These are phyloP conservation scores for Tricholoma terreum DNA, from an alignment of 768 basidiomycete species.

Conservation along the genomic window DNA sequence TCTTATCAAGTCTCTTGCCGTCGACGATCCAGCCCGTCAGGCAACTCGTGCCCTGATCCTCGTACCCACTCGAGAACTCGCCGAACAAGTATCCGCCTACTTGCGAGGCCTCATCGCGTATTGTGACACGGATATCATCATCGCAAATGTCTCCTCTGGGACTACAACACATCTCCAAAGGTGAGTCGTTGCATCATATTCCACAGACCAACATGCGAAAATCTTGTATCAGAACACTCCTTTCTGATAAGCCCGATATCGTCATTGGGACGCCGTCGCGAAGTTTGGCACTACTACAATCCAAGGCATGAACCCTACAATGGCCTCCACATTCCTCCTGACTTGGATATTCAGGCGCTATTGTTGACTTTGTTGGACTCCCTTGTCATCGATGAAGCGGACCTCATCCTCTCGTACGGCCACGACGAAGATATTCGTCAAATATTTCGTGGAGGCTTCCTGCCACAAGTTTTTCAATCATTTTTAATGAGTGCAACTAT, in stretches of 20 bases:
- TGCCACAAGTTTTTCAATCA: slow-evolving; percentile 83
- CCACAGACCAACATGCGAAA: background rate
- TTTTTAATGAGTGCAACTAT: slow-evolving; percentile 98
- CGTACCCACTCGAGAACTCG: slow-evolving; percentile 89
- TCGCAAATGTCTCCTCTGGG: slow-evolving; percentile 77
- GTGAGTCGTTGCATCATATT: slow-evolving; percentile 9
- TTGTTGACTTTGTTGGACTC: slow-evolving; percentile 68
- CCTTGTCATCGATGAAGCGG: slow-evolving; percentile 96
- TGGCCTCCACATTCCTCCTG: background rate
- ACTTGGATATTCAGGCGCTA: slow-evolving; percentile 46
- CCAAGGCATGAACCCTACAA: slow-evolving; percentile 50
- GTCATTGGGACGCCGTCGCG: slow-evolving; percentile 78
- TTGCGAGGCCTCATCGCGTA: slow-evolving; percentile 65
- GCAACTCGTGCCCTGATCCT: slow-evolving; percentile 75
- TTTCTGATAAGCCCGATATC: slow-evolving; percentile 73
- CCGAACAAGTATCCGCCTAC: slow-evolving; percentile 83
- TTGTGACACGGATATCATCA: slow-evolving; percentile 70
- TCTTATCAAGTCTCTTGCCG: slow-evolving; percentile 33
- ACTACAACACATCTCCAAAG: slow-evolving; percentile 68
- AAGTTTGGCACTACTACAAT: slow-evolving; percentile 62
- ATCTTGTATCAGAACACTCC: slow-evolving; percentile 15
- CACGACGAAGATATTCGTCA: slow-evolving; percentile 87
- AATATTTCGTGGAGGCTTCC: slow-evolving; percentile 61
- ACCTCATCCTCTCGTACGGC: slow-evolving; percentile 94
- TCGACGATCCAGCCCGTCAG: slow-evolving; percentile 41